Percentiles rank a stretch among this genome's conserved stretches.
phyloP scores from a whole-genome alignment of 352 stramenopile genomes.

The Globisporangium heterothallicum region DNA sequence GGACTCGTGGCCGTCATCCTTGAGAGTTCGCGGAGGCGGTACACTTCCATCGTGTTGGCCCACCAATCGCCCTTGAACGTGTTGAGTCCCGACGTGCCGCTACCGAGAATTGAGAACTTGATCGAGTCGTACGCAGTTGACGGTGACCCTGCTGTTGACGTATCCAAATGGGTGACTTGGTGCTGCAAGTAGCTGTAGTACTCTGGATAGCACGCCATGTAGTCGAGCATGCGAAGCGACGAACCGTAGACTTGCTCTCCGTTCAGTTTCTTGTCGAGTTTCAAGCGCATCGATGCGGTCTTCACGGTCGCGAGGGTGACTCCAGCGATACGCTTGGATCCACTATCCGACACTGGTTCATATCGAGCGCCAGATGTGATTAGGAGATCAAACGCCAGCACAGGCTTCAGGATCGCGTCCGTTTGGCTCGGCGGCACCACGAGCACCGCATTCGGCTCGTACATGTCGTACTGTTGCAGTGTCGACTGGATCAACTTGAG shows the following conservation, averaged over 20 bases:
- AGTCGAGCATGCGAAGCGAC: slow-evolving; percentile 23
- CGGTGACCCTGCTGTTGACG: not conserved
- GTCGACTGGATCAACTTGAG: slow-evolving; percentile 21
- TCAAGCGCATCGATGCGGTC: slow-evolving; percentile 9
- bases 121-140: slow-evolving; percentile 17
- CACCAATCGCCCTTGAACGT: slow-evolving; percentile 28
- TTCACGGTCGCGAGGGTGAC: slow-evolving; percentile 15
- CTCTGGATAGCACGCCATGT: slow-evolving; percentile 25
- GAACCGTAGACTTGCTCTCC: slow-evolving; percentile 15
- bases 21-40: slow-evolving; percentile 23
- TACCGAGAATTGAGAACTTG: slow-evolving; percentile 18
- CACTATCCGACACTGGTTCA: not conserved
- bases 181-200: slow-evolving; percentile 26
- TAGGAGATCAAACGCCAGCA: slow-evolving; percentile 10
- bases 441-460: not conserved
- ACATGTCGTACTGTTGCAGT: slow-evolving; percentile 13
- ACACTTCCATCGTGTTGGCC: slow-evolving; percentile 31
- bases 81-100: slow-evolving; percentile 26
- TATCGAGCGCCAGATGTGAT: slow-evolving; percentile 19
- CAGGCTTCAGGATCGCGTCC: slow-evolving; percentile 5
- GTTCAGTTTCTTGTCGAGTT: slow-evolving; percentile 24
- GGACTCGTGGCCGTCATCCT: too few species aligned
- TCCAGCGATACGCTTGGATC: slow-evolving; percentile 11
- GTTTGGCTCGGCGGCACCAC: slow-evolving; percentile 10
- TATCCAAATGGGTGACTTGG: too few species aligned